phyloP scores from a whole-genome alignment of 805 yeast genomes.

The Lipomyces sp. region DNA sequence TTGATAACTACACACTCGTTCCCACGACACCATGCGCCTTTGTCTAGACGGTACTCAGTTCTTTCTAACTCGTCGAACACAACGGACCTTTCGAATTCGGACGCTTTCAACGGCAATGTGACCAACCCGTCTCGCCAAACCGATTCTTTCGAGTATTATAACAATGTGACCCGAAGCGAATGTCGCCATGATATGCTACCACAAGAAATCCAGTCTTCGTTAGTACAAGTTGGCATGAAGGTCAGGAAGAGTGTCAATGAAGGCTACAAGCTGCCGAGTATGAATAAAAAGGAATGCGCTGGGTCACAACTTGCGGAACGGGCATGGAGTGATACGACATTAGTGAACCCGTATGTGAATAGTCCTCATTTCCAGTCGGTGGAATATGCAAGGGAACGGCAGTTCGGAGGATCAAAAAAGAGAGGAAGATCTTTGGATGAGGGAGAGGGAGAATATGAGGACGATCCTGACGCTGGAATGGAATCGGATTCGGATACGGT shows the following conservation, averaged over 20 bases:
- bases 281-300: not conserved
- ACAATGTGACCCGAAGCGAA: constrained; percentile 12
- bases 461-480: not conserved
- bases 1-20: constrained; percentile 29
- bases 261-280: constrained; percentile 30
- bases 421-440: not conserved
- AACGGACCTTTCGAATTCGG: not conserved
- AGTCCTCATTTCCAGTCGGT: not conserved
- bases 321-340: constrained; percentile 10
- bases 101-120: not conserved
- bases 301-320: constrained; percentile 10
- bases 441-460: not conserved
- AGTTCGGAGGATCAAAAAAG: not conserved
- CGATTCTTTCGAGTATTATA: constrained; percentile 17
- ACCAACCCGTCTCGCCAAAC: constrained; percentile 12
- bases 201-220: constrained; percentile 25
- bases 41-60: constrained; percentile 25
- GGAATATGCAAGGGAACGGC: constrained; percentile 13
- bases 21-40: constrained; percentile 30
- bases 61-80: constrained; percentile 3
- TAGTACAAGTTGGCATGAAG: constrained; percentile 33
- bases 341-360: constrained; percentile 15
- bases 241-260: constrained; percentile 33
- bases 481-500: constrained; percentile 10
- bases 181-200: constrained; percentile 8